These are phyloP conservation scores for Fusarium brachygibbosum DNA, from an alignment of 2,329 filamentous ascomycete species.

Conservation along the genomic window DNA sequence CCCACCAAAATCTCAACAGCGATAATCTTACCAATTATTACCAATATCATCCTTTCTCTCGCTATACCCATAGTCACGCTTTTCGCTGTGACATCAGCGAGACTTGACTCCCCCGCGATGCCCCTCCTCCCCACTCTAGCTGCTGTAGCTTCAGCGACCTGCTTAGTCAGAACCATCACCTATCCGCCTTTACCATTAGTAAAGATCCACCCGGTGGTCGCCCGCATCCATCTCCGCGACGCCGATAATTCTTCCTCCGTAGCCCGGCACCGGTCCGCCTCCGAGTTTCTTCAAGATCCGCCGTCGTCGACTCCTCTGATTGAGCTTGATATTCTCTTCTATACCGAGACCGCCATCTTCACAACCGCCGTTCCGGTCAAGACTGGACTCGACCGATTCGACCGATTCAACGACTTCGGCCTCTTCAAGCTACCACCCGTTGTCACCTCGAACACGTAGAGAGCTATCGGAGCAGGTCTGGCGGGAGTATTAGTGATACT, in stretches of 20 bases:
- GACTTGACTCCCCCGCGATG: slow-evolving; percentile 16
- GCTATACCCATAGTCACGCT: background rate
- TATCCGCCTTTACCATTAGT: slow-evolving; percentile 9
- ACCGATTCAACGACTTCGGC: slow-evolving; percentile 9
- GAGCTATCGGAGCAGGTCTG: slow-evolving; percentile 46
- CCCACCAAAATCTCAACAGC: background rate
- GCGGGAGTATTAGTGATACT: slow-evolving; percentile 48
- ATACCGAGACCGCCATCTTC: background rate
- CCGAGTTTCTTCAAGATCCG: slow-evolving; percentile 24
- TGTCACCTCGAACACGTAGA: slow-evolving; percentile 42
- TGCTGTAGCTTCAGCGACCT: slow-evolving; percentile 8
- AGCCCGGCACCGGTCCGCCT: slow-evolving; percentile 32
- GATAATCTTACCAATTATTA: slow-evolving; percentile 21
- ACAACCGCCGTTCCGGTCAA: background rate
- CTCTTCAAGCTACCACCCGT: slow-evolving; percentile 3
- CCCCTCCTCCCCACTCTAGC: slow-evolving; percentile 35
- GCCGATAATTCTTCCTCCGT: slow-evolving; percentile 33
- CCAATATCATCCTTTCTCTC: slow-evolving; percentile 4
- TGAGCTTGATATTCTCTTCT: slow-evolving; percentile 24
- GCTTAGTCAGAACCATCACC: slow-evolving; percentile 40
- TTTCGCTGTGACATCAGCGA: slow-evolving; percentile 26
- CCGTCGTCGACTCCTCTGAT: slow-evolving; percentile 14
- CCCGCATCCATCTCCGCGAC: slow-evolving; percentile 17
- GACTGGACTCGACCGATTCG: background rate
- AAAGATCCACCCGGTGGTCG: slow-evolving; percentile 30